These are phyloP conservation scores for Arthrinium phaeospermum DNA, from an alignment of 2,329 filamentous ascomycete species.

Conservation along the genomic window DNA sequence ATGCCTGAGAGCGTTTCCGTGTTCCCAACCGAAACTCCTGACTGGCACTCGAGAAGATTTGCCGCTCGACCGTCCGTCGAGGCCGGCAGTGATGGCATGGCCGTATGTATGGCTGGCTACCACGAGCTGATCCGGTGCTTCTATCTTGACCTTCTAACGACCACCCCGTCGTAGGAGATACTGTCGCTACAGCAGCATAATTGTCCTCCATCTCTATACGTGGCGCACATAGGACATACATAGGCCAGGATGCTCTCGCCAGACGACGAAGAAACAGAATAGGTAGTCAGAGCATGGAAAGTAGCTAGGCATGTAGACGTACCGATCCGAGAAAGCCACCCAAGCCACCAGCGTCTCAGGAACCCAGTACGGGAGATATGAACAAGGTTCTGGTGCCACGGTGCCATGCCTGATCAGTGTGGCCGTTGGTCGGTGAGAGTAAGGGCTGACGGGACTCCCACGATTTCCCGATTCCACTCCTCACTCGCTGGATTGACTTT, in stretches of 20 bases:
- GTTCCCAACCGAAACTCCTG: constrained; percentile 15
- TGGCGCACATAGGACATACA: not conserved
- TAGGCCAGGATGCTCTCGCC: constrained; percentile 4
- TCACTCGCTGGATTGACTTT: constrained; percentile 26
- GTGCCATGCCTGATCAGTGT: constrained; percentile 36
- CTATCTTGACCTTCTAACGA: not conserved
- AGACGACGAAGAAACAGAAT: constrained; percentile 25
- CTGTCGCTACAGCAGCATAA: not conserved
- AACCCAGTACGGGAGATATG: constrained; percentile 35
- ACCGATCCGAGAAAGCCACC: constrained; percentile 35
- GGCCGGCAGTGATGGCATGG: not conserved
- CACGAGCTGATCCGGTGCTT: constrained; percentile 1
- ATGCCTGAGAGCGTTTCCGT: constrained; percentile 12
- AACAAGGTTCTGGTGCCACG: constrained; percentile 38
- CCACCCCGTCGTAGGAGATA: not conserved
- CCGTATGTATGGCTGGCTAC: not conserved
- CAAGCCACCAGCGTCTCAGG: constrained; percentile 38
- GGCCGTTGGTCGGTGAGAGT: constrained; percentile 28
- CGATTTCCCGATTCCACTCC: constrained; percentile 21
- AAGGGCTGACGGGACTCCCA: constrained; percentile 15
- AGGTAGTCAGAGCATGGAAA: constrained; percentile 5
- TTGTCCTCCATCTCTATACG: not conserved
- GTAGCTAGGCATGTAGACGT: constrained; percentile 27
- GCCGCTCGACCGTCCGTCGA: not conserved
- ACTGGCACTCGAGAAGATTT: not conserved